Conservation (phyloP, 371 early-diverging fungal genomes). For the Gilbertella persicaria region DNA sequence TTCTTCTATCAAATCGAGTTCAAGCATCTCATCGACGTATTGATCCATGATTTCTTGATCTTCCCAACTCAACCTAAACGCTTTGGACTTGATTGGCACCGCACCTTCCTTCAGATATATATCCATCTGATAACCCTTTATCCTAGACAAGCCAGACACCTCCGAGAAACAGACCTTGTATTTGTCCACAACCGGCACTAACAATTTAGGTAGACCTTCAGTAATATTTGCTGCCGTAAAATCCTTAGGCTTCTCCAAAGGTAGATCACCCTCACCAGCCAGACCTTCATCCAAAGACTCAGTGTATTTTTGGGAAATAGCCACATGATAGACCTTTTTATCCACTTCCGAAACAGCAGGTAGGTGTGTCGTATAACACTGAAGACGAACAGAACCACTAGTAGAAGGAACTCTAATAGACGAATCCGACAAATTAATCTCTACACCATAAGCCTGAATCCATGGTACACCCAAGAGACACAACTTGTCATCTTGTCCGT, state of each 20-base stretch:
- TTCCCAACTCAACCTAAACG: conserved; percentile 21
- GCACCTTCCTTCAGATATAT: background rate
- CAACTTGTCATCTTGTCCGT: conserved; percentile 1
- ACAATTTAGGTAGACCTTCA: background rate
- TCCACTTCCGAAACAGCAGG: background rate
- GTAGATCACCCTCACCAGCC: background rate
- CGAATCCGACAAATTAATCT: background rate
- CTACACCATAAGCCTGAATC: conserved; percentile 19
- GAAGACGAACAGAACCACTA: conserved; percentile 1
- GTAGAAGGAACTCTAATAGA: conserved; percentile 11
- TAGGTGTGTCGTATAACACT: conserved; percentile 4
- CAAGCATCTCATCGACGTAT: conserved; percentile 10
- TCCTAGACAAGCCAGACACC: conserved; percentile 4
- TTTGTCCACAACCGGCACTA: background rate
- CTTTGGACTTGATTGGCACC: conserved; percentile 4
- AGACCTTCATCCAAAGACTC: conserved; percentile 3
- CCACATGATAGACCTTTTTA: conserved; percentile 1
- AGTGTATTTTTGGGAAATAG: background rate
- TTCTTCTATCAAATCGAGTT: conserved; percentile 15
- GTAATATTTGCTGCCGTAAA: conserved; percentile 1
- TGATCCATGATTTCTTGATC: conserved; percentile 12
- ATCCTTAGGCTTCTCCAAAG: background rate
- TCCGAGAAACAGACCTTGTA: conserved; percentile 11
- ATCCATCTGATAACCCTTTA: conserved; percentile 1
- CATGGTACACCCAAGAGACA: conserved; percentile 22